A percentile compares a stretch with the other conserved stretches of the same genome.
These are phyloP conservation scores for Coemansia sp. DNA, from an alignment of 192 early-diverging fungal species.

Conservation along the genomic window DNA sequence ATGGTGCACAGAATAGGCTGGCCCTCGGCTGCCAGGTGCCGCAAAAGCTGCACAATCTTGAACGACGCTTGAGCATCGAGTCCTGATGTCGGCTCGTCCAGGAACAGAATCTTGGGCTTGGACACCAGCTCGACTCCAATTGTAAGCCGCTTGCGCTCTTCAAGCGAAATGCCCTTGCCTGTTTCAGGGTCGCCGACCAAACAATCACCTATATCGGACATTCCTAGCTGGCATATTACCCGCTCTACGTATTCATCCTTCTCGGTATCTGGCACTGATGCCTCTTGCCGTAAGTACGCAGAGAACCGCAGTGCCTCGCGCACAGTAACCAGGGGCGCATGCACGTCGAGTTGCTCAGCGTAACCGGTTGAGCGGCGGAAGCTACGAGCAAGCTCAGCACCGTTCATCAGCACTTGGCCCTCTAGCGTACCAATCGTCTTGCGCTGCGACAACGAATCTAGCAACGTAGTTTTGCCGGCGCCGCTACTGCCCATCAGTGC, in stretches of 20 bases:
- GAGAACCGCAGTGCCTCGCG: constrained; percentile 66
- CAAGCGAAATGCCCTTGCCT: constrained; percentile 78
- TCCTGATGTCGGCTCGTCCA: constrained; percentile 90
- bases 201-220: constrained; percentile 71
- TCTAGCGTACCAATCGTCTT: constrained; percentile 69
- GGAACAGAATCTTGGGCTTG: constrained; percentile 76
- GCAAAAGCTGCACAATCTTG: constrained; percentile 74
- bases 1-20: constrained; percentile 80
- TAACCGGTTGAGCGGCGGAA: constrained; percentile 76
- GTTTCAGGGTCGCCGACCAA: constrained; percentile 71
- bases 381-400: constrained; percentile 51
- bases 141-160: constrained; percentile 84
- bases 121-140: constrained; percentile 85
- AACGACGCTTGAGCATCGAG: constrained; percentile 76
- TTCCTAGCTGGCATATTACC: constrained; percentile 73
- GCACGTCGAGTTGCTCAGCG: constrained; percentile 84
- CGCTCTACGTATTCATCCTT: constrained; percentile 74
- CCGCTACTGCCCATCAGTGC: constrained; percentile 75
- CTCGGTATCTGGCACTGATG: constrained; percentile 61
- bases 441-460: constrained; percentile 73
- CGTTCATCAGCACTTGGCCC: constrained; percentile 72
- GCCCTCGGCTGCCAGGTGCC: constrained; percentile 62
- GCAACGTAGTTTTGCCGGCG: constrained; percentile 74
- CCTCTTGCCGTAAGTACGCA: constrained; percentile 68
- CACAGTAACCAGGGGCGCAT: constrained; percentile 70